Evolutionary conservation across 352 stramenopile genomes (phyloP).

Genomic region (Phytophthora pisi): DNA sequence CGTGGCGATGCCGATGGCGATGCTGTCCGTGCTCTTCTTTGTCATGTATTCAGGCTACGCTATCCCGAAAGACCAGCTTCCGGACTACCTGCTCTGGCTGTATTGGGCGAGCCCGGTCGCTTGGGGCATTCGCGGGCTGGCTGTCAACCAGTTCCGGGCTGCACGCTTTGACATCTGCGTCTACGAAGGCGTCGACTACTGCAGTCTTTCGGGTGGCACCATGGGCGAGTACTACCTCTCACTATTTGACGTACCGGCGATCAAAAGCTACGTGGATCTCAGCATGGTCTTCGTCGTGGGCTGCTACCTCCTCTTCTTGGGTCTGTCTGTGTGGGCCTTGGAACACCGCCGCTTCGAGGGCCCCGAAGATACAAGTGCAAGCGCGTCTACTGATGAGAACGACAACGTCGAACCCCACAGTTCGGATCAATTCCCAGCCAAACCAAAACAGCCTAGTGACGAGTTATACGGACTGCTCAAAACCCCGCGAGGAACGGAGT

Average conservation of each 20-base stretch:
- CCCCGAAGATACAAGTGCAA: constrained; percentile 16
- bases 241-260: constrained; percentile 41
- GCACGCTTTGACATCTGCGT: constrained; percentile 40
- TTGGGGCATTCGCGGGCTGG: constrained; percentile 34
- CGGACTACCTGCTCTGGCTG: constrained; percentile 48
- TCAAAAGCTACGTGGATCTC: constrained; percentile 40
- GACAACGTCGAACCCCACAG: not conserved
- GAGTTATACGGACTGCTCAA: constrained; percentile 29
- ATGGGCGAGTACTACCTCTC: constrained; percentile 52
- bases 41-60: constrained; percentile 60
- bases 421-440: not conserved
- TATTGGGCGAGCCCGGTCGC: constrained; percentile 55
- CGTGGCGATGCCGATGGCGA: constrained; percentile 49
- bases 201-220: constrained; percentile 22
- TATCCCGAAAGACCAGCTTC: constrained; percentile 55
- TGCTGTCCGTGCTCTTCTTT: constrained; percentile 52
- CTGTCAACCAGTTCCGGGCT: constrained; percentile 50
- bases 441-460: constrained; percentile 8
- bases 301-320: constrained; percentile 46
- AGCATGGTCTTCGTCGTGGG: constrained; percentile 43
- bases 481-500: constrained; percentile 27
- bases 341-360: constrained; percentile 43
- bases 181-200: constrained; percentile 44
- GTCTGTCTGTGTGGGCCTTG: constrained; percentile 31
- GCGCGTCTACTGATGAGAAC: constrained; percentile 1